Conservation (phyloP, 2,329 filamentous ascomycete genomes). For the Claviceps purpurea region DNA sequence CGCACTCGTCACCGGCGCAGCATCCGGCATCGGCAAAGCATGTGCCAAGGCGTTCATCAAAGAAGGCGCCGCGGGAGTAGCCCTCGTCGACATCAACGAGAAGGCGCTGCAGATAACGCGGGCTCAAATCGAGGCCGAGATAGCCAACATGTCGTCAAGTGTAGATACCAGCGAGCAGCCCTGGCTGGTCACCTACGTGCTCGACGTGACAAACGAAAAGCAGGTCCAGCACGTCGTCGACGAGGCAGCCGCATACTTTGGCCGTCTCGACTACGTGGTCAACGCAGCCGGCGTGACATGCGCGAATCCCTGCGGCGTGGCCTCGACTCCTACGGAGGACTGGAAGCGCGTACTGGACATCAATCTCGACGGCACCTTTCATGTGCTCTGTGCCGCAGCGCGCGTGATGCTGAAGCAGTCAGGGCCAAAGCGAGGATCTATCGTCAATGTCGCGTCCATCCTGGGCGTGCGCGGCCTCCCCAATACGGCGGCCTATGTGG, state of each 20-base stretch:
- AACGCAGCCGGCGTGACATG: constrained; percentile 27
- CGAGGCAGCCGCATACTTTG: constrained; percentile 16
- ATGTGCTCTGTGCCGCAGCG: constrained; percentile 23
- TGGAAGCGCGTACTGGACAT: constrained; percentile 28
- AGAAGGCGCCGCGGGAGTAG: constrained; percentile 17
- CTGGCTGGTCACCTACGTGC: not conserved
- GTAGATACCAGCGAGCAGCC: not conserved
- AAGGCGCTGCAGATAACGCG: constrained; percentile 9
- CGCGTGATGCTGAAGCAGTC: not conserved
- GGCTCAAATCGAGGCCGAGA: constrained; percentile 11
- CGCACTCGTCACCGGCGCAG: constrained; percentile 18
- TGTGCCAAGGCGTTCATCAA: constrained; percentile 16
- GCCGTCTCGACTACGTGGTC: constrained; percentile 26
- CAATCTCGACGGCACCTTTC: constrained; percentile 30
- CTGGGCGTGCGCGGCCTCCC: constrained; percentile 31
- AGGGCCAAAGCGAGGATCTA: not conserved
- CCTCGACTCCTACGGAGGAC: constrained; percentile 21
- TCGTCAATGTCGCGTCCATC: constrained; percentile 16
- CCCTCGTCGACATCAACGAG: constrained; percentile 14
- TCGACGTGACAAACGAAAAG: constrained; percentile 19
- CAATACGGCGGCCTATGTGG: constrained; percentile 30
- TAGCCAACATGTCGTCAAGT: not conserved
- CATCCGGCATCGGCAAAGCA: constrained; percentile 19
- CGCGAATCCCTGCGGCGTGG: constrained; percentile 22
- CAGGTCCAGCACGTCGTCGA: constrained; percentile 11